These are phyloP conservation scores for Didymella sp. DNA, from an alignment of 2,329 filamentous ascomycete species.

Conservation along the genomic window DNA sequence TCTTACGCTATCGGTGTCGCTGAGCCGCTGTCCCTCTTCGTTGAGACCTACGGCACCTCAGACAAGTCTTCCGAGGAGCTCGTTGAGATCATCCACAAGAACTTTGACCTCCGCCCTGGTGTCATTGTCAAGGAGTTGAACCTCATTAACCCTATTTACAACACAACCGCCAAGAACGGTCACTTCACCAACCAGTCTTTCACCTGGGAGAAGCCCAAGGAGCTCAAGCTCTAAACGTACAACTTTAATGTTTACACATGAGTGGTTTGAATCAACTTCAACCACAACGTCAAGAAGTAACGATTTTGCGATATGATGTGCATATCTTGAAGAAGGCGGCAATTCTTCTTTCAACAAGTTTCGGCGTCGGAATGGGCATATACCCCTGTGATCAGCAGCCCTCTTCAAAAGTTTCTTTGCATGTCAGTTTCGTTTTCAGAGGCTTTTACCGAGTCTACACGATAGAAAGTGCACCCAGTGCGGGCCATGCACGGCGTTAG, in stretches of 20 bases:
- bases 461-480: constrained; percentile 27
- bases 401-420: constrained; percentile 44
- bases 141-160: constrained; percentile 95
- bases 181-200: constrained; percentile 99
- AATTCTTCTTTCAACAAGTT: constrained; percentile 52
- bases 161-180: constrained; percentile 98
- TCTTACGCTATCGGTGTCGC: constrained; percentile 99
- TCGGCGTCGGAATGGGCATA: constrained; percentile 48
- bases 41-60: constrained; percentile 97
- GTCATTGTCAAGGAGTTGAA: constrained; percentile 98
- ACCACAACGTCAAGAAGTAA: constrained; percentile 42
- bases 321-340: constrained; percentile 48
- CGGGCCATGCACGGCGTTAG: constrained; percentile 30
- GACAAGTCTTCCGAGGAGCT: constrained; percentile 88
- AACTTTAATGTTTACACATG: constrained; percentile 40
- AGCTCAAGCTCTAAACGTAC: constrained; percentile 79
- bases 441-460: constrained; percentile 39
- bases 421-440: constrained; percentile 32
- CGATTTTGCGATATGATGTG: constrained; percentile 41
- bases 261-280: constrained; percentile 52
- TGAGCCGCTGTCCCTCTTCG: constrained; percentile 96
- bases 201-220: constrained; percentile 98
- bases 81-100: constrained; percentile 89
- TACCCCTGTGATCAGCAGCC: constrained; percentile 43
- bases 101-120: constrained; percentile 98